phyloP scores from a whole-genome alignment of 306 rosid genomes.

The Lathyrus aphaca region DNA sequence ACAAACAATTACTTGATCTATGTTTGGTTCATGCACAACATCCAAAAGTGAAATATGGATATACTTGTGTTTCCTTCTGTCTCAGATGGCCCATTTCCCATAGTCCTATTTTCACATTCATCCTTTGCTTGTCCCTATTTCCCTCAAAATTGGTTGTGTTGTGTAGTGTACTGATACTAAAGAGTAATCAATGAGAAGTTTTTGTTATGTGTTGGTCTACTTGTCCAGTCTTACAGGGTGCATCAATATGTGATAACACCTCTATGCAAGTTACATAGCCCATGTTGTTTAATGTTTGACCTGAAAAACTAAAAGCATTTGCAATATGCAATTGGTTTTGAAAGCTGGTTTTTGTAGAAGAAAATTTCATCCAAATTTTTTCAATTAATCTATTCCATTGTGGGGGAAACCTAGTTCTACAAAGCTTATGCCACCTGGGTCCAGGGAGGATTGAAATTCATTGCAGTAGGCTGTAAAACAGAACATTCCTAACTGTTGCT shows the following conservation, averaged over 20 bases:
- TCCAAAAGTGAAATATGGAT: background rate
- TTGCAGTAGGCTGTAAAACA: background rate
- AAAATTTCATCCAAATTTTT: background rate
- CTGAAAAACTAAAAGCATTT: background rate
- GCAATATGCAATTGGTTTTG: slow-evolving; percentile 12
- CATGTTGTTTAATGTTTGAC: too few species aligned
- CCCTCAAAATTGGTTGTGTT: background rate
- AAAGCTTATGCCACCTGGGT: slow-evolving; percentile 1
- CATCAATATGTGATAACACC: too few species aligned
- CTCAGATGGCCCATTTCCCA: background rate
- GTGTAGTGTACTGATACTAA: slow-evolving; percentile 2
- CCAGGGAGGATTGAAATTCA: background rate
- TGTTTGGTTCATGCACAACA: slow-evolving; percentile 1
- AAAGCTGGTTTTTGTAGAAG: slow-evolving; percentile 10
- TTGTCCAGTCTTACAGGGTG: background rate
- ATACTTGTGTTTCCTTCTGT: background rate
- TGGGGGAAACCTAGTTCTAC: background rate
- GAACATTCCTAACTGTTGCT: background rate
- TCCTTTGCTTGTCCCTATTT: background rate
- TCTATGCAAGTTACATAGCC: too few species aligned
- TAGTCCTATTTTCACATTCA: background rate
- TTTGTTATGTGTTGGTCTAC: background rate
- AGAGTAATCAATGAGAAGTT: background rate
- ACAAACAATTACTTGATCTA: background rate
- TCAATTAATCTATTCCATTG: background rate